Percentiles rank a stretch among this genome's conserved stretches.
Conservation (phyloP, 805 yeast species). For the Debaryomyces tyrocola region DNA sequence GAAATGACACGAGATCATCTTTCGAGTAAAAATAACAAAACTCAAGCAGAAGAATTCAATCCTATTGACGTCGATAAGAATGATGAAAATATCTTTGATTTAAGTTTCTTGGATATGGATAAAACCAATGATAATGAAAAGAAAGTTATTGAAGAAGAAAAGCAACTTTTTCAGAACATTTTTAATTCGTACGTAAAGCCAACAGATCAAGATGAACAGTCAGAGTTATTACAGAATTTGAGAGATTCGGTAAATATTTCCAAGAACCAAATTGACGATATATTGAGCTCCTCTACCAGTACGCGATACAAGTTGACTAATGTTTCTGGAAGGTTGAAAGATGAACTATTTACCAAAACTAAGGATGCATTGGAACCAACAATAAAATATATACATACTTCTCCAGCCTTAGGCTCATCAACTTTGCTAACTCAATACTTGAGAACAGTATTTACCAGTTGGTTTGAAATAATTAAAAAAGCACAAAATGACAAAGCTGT, state of each 20-base stretch:
- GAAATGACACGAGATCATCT: neutral
- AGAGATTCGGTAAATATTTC: slow-evolving; percentile 9
- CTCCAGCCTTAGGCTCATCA: slow-evolving; percentile 8
- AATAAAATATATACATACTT: slow-evolving; percentile 15
- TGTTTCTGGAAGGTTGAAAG: slow-evolving; percentile 8
- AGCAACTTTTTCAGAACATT: slow-evolving; percentile 21
- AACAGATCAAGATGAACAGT: slow-evolving; percentile 3
- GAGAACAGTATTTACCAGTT: slow-evolving; percentile 11
- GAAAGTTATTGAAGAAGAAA: slow-evolving; percentile 19
- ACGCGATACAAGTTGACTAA: neutral
- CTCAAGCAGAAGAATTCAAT: slow-evolving; percentile 8
- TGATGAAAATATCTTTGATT: slow-evolving; percentile 13
- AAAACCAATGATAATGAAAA: neutral
- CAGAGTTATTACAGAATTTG: slow-evolving; percentile 7
- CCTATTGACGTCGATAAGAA: slow-evolving; percentile 11
- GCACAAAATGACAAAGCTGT: neutral
- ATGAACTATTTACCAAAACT: slow-evolving; percentile 14
- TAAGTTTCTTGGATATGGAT: slow-evolving; percentile 9
- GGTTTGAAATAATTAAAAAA: slow-evolving; percentile 5
- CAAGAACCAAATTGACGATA: slow-evolving; percentile 6
- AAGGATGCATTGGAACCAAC: slow-evolving; percentile 21
- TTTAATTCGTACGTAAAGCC: slow-evolving; percentile 24
- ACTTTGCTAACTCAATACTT: slow-evolving; percentile 18
- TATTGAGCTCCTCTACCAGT: slow-evolving; percentile 6
- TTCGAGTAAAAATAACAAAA: neutral